phyloP scores from a whole-genome alignment of 208 protist species.

The Acanthamoeba royreba region DNA sequence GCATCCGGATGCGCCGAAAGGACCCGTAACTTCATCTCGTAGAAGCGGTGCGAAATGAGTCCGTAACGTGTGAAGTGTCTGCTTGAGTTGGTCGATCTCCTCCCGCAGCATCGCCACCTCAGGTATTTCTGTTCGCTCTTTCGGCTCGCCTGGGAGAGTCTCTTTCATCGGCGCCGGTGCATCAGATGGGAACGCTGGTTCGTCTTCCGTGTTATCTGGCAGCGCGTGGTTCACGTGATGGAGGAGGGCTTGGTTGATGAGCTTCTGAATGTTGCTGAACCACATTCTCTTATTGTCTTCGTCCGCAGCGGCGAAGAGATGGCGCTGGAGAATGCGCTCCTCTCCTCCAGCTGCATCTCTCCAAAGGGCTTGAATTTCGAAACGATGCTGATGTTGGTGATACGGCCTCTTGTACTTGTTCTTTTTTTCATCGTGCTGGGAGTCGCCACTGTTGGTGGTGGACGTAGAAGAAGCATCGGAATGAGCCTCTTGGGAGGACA shows the following conservation, averaged over 20 bases:
- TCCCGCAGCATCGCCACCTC: background rate
- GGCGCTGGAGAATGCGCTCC: background rate
- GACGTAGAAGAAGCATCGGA: too few species aligned
- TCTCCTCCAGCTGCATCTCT: background rate
- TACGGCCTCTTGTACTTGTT: background rate
- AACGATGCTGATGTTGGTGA: background rate
- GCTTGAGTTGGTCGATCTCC: background rate
- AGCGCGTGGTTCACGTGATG: background rate
- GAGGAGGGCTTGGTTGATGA: background rate
- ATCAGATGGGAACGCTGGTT: background rate
- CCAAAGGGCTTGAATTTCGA: background rate
- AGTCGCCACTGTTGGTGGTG: background rate
- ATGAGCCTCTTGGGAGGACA: too few species aligned
- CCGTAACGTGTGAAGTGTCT: background rate
- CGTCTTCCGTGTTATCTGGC: background rate
- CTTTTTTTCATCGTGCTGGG: background rate
- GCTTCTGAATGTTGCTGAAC: background rate
- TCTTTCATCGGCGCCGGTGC: background rate
- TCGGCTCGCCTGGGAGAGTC: background rate
- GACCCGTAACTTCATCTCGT: background rate
- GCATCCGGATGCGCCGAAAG: too few species aligned
- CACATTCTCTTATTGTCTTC: background rate
- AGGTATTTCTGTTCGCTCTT: background rate
- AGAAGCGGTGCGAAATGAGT: background rate
- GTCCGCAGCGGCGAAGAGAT: background rate